phyloP scores from a whole-genome alignment of 2,329 filamentous ascomycete genomes.

The Nemania sp. region DNA sequence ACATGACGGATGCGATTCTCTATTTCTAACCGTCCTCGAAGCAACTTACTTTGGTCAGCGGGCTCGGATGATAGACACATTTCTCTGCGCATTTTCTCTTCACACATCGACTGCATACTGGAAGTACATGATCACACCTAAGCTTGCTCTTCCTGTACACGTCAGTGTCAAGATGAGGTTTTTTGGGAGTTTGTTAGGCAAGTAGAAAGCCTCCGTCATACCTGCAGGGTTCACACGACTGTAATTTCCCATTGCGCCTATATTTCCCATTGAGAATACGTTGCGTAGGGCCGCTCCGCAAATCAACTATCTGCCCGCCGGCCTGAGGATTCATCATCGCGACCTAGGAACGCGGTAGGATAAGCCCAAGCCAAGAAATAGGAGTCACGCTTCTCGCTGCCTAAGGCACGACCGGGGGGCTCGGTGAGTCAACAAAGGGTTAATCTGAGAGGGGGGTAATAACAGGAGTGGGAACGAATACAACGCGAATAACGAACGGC shows the following conservation, averaged over 20 bases:
- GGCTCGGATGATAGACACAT: conserved; percentile 43
- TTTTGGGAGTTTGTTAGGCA: conserved; percentile 15
- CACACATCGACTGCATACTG: conserved; percentile 41
- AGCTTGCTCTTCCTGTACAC: conserved; percentile 42
- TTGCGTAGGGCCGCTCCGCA: conserved; percentile 29
- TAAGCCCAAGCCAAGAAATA: conserved; percentile 14
- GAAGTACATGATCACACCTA: conserved; percentile 44
- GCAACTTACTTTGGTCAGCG: conserved; percentile 40
- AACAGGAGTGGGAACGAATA: too few species aligned
- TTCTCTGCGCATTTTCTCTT: conserved; percentile 38
- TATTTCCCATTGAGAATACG: conserved; percentile 39
- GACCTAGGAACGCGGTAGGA: conserved; percentile 5
- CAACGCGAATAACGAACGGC: conserved; percentile 7
- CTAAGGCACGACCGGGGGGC: conserved; percentile 23
- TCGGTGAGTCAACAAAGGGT: conserved; percentile 17
- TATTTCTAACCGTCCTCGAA: not conserved
- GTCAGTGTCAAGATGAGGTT: conserved; percentile 31
- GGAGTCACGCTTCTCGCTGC: conserved; percentile 17
- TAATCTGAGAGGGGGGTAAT: not conserved
- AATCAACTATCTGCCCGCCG: conserved; percentile 39
- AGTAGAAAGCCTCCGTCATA: conserved; percentile 22
- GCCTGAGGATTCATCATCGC: conserved; percentile 31
- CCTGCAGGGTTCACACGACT: conserved; percentile 42
- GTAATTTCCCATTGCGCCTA: conserved; percentile 44
- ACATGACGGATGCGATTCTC: not conserved